These are phyloP conservation scores for Nemophila menziesii DNA, from an alignment of 257 asterid species.

Conservation along the genomic window DNA sequence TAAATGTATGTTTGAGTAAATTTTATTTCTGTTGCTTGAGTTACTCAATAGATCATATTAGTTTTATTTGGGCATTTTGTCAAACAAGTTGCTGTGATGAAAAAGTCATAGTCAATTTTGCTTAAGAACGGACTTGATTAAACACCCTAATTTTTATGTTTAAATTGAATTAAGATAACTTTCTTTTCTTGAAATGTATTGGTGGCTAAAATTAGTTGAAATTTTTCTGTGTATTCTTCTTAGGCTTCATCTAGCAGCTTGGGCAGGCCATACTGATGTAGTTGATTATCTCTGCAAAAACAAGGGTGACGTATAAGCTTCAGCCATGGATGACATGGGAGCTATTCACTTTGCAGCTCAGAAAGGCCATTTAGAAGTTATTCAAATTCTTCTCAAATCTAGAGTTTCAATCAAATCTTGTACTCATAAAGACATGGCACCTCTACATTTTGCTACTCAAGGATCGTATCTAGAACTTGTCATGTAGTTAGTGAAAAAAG, in stretches of 20 bases:
- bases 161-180: too few relatives aligned
- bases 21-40: too few relatives aligned
- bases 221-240: too few relatives aligned
- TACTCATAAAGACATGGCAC: conserved; percentile 82
- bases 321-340: conserved; percentile 98
- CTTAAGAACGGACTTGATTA: too few relatives aligned
- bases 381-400: conserved; percentile 42
- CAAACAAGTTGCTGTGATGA: too few relatives aligned
- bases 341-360: conserved; percentile 96
- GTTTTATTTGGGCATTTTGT: too few relatives aligned
- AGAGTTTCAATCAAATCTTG: conserved; percentile 61
- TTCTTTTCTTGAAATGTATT: too few relatives aligned
- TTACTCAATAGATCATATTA: too few relatives aligned
- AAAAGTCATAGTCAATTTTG: too few relatives aligned
- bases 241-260: conserved; percentile 94
- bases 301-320: conserved; percentile 85
- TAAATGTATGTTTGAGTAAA: too few relatives aligned
- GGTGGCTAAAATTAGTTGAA: too few relatives aligned
- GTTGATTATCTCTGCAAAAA: conserved; percentile 69
- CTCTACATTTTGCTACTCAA: conserved; percentile 90
- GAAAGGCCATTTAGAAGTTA: conserved; percentile 73
- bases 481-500: conserved; percentile 69
- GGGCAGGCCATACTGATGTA: conserved; percentile 79
- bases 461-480: conserved; percentile 70
- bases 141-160: too few relatives aligned